Evolutionary conservation across 768 basidiomycete species (phyloP).

Genomic region (Naganishia kalamii): DNA sequence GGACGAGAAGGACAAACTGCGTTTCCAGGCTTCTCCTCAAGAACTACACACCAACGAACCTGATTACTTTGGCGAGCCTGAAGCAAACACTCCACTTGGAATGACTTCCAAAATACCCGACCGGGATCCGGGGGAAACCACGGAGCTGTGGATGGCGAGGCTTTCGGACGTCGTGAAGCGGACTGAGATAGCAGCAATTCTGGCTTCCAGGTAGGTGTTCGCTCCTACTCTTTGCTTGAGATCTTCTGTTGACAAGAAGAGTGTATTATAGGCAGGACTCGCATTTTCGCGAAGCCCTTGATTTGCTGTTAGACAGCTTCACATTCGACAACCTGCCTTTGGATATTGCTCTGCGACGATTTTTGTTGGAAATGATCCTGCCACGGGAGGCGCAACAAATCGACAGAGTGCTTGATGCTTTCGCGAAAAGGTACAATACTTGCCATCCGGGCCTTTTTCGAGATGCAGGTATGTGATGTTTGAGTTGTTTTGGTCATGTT

Average conservation of each 20-base stretch:
- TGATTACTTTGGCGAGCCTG: constrained; percentile 31
- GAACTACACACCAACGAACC: constrained; percentile 21
- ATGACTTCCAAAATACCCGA: background rate
- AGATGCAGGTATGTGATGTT: constrained; percentile 59
- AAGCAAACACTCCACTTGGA: constrained; percentile 20
- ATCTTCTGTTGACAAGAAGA: constrained; percentile 20
- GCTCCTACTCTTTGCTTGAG: constrained; percentile 1
- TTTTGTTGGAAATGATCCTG: constrained; percentile 84
- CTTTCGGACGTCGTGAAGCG: constrained; percentile 62
- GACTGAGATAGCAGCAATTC: constrained; percentile 68
- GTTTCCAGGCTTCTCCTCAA: constrained; percentile 34
- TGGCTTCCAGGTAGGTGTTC: constrained; percentile 67
- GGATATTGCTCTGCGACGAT: constrained; percentile 79
- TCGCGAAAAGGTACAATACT: constrained; percentile 71
- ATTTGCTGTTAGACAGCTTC: constrained; percentile 67
- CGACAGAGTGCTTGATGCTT: constrained; percentile 92
- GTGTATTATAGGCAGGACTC: constrained; percentile 56
- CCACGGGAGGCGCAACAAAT: constrained; percentile 98
- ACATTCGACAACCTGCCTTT: constrained; percentile 72
- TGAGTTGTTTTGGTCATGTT: background rate
- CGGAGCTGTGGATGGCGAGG: constrained; percentile 63
- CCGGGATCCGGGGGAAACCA: constrained; percentile 20
- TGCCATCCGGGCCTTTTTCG: constrained; percentile 77
- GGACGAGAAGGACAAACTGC: background rate
- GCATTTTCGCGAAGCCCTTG: constrained; percentile 65